These are phyloP conservation scores for Artemisia annua DNA, from an alignment of 129 eudicot species.

Conservation along the genomic window DNA sequence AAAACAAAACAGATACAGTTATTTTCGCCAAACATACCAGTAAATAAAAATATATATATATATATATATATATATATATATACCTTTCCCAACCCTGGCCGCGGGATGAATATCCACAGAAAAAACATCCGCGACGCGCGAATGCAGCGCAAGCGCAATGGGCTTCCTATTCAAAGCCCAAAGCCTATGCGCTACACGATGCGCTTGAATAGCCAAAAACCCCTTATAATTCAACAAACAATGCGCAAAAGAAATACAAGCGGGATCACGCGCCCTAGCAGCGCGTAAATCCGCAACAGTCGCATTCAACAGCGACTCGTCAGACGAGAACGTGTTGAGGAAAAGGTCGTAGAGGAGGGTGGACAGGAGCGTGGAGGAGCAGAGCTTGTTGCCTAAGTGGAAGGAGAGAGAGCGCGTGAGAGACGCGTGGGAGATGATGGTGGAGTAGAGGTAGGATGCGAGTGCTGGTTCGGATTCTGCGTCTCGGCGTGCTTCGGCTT, in stretches of 20 bases:
- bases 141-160: conserved; percentile 59
- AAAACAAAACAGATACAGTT: too few species aligned
- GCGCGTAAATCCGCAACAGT: conserved; percentile 63
- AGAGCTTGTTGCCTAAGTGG: conserved; percentile 59
- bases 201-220: conserved; percentile 59
- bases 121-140: conserved; percentile 61
- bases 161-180: conserved; percentile 57
- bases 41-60: neutral
- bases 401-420: conserved; percentile 52
- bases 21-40: too few species aligned
- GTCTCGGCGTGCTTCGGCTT: conserved; percentile 61
- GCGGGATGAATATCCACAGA: conserved; percentile 68
- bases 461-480: conserved; percentile 70
- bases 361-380: conserved; percentile 56
- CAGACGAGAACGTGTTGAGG: conserved; percentile 46
- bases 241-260: conserved; percentile 57
- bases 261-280: conserved; percentile 55
- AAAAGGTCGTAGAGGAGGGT: conserved; percentile 53
- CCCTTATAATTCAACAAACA: conserved; percentile 68
- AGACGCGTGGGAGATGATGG: conserved; percentile 61
- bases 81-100: conserved; percentile 67
- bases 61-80: conserved; percentile 16
- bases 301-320: conserved; percentile 31
- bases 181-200: conserved; percentile 54
- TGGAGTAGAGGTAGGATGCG: conserved; percentile 61